These are phyloP conservation scores for Acephala macrosclerotiorum DNA, from an alignment of 2,329 filamentous ascomycete species.

Conservation along the genomic window DNA sequence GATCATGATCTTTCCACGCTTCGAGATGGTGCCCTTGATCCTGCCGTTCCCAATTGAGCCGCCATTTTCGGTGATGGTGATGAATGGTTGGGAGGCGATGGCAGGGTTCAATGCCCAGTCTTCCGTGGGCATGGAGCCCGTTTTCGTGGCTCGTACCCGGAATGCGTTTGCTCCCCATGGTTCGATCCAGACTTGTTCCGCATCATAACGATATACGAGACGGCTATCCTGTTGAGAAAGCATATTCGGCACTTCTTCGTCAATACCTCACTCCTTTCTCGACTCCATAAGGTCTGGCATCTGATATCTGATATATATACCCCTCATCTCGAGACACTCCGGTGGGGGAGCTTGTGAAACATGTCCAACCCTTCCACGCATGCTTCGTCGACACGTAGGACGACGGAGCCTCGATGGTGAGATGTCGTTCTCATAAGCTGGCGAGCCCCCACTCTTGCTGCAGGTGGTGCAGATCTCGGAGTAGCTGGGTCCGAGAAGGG, in stretches of 20 bases:
- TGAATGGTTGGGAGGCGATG: not conserved
- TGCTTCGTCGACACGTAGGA: not conserved
- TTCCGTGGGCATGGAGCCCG: slow-evolving; percentile 46
- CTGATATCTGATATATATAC: no score
- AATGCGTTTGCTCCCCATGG: slow-evolving; percentile 57
- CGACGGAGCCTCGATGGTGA: not conserved
- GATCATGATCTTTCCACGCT: slow-evolving; percentile 56
- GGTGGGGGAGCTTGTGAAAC: not conserved
- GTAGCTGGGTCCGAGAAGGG: not conserved
- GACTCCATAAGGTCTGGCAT: no score
- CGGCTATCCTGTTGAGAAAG: slow-evolving; percentile 35
- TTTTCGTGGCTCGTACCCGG: slow-evolving; percentile 55
- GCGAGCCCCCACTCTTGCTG: not conserved
- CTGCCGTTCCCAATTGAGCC: slow-evolving; percentile 54
- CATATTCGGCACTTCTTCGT: slow-evolving; percentile 29
- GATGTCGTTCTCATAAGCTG: not conserved
- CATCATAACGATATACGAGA: slow-evolving; percentile 47
- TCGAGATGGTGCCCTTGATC: slow-evolving; percentile 54
- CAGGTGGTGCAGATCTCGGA: not conserved
- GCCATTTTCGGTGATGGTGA: slow-evolving; percentile 16
- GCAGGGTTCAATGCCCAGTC: slow-evolving; percentile 49
- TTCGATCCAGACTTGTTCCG: slow-evolving; percentile 56
- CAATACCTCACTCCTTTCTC: no score
- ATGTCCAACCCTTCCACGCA: not conserved
- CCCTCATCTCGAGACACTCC: no score